Conservation (phyloP, 2,329 filamentous ascomycete genomes). For the Aaosphaeria arxii region DNA sequence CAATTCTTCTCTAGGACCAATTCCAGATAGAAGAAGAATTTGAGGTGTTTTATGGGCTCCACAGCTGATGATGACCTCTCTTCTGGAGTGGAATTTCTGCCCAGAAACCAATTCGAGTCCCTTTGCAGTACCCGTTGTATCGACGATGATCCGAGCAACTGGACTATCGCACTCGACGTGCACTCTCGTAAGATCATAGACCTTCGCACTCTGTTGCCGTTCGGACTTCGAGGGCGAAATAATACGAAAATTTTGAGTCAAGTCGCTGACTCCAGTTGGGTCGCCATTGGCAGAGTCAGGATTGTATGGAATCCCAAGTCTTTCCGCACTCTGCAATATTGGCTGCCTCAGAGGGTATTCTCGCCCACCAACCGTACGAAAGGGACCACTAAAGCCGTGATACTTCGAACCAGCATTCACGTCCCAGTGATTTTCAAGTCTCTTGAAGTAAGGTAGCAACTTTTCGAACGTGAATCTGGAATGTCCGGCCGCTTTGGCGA, state of each 20-base stretch:
- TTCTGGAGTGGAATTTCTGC: slow-evolving; percentile 9
- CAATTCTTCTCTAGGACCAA: slow-evolving; percentile 23
- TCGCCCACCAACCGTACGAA: slow-evolving; percentile 11
- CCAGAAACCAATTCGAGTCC: slow-evolving; percentile 29
- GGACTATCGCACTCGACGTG: slow-evolving; percentile 7
- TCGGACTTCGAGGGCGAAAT: slow-evolving; percentile 9
- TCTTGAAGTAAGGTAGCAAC: slow-evolving; percentile 12
- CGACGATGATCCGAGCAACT: slow-evolving; percentile 12
- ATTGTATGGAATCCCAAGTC: slow-evolving; percentile 11
- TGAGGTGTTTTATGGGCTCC: slow-evolving; percentile 39
- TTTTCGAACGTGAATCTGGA: slow-evolving; percentile 11
- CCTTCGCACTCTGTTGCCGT: slow-evolving; percentile 14
- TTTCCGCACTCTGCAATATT: slow-evolving; percentile 7
- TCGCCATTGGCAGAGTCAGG: slow-evolving; percentile 10
- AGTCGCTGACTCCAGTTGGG: slow-evolving; percentile 8
- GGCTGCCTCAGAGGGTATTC: slow-evolving; percentile 12
- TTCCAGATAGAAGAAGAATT: slow-evolving; percentile 35
- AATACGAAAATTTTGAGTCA: slow-evolving; percentile 11
- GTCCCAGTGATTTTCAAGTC: slow-evolving; percentile 12
- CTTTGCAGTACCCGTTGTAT: slow-evolving; percentile 13
- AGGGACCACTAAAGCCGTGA: slow-evolving; percentile 15
- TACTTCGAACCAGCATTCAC: slow-evolving; percentile 4
- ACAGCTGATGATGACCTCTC: slow-evolving; percentile 44
- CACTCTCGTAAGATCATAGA: slow-evolving; percentile 14
- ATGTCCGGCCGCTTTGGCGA: slow-evolving; percentile 11